Conservation (phyloP, 805 yeast genomes). For the Metschnikowia vanudenii region DNA sequence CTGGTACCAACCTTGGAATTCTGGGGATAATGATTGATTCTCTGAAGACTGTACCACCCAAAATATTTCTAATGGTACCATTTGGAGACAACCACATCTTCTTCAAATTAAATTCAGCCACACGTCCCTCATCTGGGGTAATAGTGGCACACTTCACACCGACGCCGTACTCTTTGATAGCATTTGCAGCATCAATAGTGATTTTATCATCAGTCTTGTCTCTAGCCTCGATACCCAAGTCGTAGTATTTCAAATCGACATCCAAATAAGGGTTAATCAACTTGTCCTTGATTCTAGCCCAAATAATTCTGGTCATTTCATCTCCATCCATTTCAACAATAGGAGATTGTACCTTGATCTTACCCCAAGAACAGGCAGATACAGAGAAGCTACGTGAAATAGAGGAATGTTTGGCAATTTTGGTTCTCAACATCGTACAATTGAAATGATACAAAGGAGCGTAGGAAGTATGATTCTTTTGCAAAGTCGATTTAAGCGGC, state of each 20-base stretch:
- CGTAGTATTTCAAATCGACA: constrained; percentile 88
- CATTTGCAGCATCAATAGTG: constrained; percentile 85
- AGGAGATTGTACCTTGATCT: constrained; percentile 81
- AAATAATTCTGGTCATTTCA: constrained; percentile 95
- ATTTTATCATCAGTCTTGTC: constrained; percentile 87
- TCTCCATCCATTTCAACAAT: constrained; percentile 98
- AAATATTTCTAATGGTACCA: constrained; percentile 92
- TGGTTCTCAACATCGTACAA: constrained; percentile 7
- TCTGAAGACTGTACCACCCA: constrained; percentile 96
- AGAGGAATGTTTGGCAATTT: background rate
- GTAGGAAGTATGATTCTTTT: background rate
- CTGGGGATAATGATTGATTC: constrained; percentile 91
- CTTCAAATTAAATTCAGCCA: constrained; percentile 83
- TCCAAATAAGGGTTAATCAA: constrained; percentile 83
- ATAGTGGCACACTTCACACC: constrained; percentile 98
- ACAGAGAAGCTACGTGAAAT: constrained; percentile 12
- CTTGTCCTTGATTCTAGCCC: constrained; percentile 86
- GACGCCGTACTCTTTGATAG: constrained; percentile 83
- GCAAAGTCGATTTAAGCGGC: constrained; percentile 1
- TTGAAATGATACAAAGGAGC: background rate
- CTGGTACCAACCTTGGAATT: constrained; percentile 84
- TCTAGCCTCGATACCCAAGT: constrained; percentile 81
- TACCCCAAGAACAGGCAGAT: constrained; percentile 25
- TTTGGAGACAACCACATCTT: constrained; percentile 98
- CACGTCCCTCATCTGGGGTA: constrained; percentile 97